Base-by-base conservation (phyloP, 108 stramenopile species). In the Skeletonema grethae region DNA sequence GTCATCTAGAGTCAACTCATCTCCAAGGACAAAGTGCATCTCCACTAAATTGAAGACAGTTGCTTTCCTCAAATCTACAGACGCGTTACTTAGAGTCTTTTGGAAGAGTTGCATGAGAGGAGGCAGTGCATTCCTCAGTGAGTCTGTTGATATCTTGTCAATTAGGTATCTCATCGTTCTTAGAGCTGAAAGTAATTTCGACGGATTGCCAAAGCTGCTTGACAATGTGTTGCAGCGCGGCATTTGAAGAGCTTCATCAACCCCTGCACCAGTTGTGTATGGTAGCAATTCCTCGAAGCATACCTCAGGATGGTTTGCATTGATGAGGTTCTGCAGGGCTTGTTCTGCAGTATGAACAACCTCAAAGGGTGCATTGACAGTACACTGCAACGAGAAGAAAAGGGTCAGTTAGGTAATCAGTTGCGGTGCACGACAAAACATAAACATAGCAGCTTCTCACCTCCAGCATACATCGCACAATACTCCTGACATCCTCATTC, bases 281-380 rank as follows among this genome's bases (percentile, higher is more conserved):
- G 80, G 73, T 35, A 82, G 24, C 31, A 85, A 64, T 38, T 60
- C 65, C 38, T 85, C 70, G 32, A 85, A 72, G 67, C 84, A 85
- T 18, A 41, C 45, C 35, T 77, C 76, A 15, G 75, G 70, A 65
- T 81, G 63, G 60, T 36, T 65, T 5, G 46, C 56, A 7, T 43
- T 55, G 75, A 73, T 73, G n/a, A 85, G 59, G 59, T 82, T 85
- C 24, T 75, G 77, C 24, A 85, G 73, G 28, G 81, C 84, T 41
- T 78, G 75, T 63, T 85, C 84, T 0, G 80, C 77, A 25, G 84
- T 82, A 61, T 85, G 84, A 5, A 82, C 77, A 38, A 82, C 75
- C 57, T 84, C 84, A 57, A 76, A 85, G 46, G 75, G 78, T 7
- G 77, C 76, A 60, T 82, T 71, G 11, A 35, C 22, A 9, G 77